Percentiles rank a stretch among this genome's conserved stretches.
These are phyloP conservation scores for Elaeis guineensis DNA, from an alignment of 176 grass and related monocot genomes.

Conservation along the genomic window DNA sequence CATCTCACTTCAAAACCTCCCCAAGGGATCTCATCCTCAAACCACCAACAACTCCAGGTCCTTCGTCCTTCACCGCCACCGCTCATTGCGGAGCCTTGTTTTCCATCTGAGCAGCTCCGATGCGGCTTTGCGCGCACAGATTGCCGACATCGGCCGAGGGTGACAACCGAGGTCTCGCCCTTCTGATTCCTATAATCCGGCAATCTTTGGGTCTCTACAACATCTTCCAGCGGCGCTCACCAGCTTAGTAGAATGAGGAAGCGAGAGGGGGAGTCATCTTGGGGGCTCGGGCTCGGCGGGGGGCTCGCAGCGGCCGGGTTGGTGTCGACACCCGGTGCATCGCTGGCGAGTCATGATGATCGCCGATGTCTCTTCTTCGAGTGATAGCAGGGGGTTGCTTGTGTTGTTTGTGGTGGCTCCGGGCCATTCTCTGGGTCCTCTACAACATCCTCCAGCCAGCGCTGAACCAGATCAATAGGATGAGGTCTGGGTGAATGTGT, in stretches of 20 bases:
- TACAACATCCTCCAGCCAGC: conserved; percentile 5
- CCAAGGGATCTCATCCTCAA: not conserved
- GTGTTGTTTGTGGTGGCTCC: conserved; percentile 1
- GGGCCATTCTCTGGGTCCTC: not conserved
- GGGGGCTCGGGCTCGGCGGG: not conserved
- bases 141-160: not conserved
- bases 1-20: conserved; percentile 6
- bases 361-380: not conserved
- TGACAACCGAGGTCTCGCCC: not conserved
- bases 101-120: not conserved
- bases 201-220: conserved; percentile 7
- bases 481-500: not conserved
- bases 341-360: not conserved
- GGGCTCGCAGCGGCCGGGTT: not conserved
- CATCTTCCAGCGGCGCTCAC: not conserved
- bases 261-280: not conserved
- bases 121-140: not conserved
- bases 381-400: conserved; percentile 4
- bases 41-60: too few species aligned
- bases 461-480: conserved; percentile 1
- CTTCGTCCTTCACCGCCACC: not conserved
- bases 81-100: not conserved
- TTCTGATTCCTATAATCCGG: not conserved
- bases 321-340: not conserved
- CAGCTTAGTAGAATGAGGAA: conserved; percentile 8